Conservation (phyloP, 306 rosid species). For the Corylus avellana region DNA sequence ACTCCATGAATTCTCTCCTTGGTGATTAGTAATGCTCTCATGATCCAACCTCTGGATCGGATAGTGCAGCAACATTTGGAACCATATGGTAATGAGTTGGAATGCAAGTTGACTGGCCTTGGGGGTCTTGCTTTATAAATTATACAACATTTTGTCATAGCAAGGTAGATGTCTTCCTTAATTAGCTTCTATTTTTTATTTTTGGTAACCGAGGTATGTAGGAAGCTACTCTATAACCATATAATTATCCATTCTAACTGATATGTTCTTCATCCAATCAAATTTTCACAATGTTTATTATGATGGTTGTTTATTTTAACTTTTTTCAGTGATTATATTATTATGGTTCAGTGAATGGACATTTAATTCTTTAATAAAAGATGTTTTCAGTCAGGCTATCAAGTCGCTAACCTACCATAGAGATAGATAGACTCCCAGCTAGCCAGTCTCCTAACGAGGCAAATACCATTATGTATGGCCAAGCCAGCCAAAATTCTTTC, state of each 20-base stretch:
- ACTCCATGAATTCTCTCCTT: conserved; percentile 11
- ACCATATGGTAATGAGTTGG: background rate
- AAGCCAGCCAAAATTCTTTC: too few relatives aligned
- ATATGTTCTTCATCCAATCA: background rate
- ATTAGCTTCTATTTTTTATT: background rate
- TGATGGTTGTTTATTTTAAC: background rate
- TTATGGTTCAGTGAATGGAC: too few relatives aligned
- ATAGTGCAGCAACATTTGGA: conserved; percentile 30
- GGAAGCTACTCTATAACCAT: background rate
- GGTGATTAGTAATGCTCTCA: conserved; percentile 26
- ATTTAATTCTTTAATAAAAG: too few relatives aligned
- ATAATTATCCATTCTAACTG: background rate
- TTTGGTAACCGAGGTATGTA: background rate
- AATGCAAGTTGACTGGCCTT: background rate
- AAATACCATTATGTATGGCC: too few relatives aligned
- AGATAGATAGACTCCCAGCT: too few relatives aligned
- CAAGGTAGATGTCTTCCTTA: background rate
- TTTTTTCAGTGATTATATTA: background rate
- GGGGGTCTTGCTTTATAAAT: conserved; percentile 16
- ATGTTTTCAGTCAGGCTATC: too few relatives aligned
- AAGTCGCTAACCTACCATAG: too few relatives aligned
- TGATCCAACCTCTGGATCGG: conserved; percentile 15
- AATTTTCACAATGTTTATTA: background rate
- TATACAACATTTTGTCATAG: conserved; percentile 13
- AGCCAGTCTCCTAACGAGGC: too few relatives aligned